phyloP scores from a whole-genome alignment of 176 grass and related monocot genomes.

The Oryza meyeriana region DNA sequence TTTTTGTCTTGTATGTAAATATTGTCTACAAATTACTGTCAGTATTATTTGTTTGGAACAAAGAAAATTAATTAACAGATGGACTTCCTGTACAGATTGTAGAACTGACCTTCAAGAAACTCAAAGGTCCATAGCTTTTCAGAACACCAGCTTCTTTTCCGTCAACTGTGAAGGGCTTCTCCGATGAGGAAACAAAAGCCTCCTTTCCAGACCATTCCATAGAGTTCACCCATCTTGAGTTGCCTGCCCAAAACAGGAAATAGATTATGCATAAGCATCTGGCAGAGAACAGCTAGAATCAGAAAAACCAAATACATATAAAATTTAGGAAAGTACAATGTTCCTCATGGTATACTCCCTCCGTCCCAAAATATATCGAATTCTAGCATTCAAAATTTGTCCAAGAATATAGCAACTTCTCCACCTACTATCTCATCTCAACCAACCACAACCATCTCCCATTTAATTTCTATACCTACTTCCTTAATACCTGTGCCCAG shows the following conservation, averaged over 20 bases:
- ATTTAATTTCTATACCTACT: no score
- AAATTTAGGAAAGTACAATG: neutral
- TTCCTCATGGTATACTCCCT: neutral
- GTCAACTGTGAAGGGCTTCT: conserved; percentile 58
- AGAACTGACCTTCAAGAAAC: conserved; percentile 83
- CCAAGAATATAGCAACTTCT: no score
- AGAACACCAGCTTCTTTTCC: conserved; percentile 76
- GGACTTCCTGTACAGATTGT: neutral
- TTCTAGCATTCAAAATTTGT: no score
- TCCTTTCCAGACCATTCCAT: conserved; percentile 92
- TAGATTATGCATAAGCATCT: neutral
- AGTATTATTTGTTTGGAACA: neutral
- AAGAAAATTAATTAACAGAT: neutral
- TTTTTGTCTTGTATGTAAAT: neutral
- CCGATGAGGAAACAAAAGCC: conserved; percentile 59
- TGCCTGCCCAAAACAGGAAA: conserved; percentile 46
- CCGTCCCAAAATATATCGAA: no score
- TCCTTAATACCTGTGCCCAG: no score
- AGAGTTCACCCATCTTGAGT: conserved; percentile 92
- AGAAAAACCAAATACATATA: neutral
- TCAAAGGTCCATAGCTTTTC: conserved; percentile 76
- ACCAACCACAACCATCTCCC: no score
- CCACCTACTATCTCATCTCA: no score
- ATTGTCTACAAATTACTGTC: neutral
- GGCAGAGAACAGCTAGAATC: neutral